These are phyloP conservation scores for Aurantiochytrium sp. DNA, from an alignment of 108 stramenopile species.

Conservation along the genomic window DNA sequence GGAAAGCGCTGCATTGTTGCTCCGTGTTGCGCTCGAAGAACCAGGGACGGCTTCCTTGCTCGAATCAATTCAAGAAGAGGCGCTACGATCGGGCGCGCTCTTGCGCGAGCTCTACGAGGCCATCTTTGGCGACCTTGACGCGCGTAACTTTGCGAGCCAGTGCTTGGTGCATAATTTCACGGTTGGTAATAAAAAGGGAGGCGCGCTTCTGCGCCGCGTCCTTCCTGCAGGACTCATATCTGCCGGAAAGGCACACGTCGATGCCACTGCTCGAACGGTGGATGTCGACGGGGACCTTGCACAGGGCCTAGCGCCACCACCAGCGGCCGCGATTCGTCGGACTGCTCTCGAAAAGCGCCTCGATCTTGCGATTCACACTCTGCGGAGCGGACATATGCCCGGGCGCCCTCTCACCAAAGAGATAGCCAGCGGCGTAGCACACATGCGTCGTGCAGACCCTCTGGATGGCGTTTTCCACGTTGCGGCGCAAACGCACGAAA, in stretches of 20 bases:
- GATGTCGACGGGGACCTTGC: not conserved
- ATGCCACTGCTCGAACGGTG: not conserved
- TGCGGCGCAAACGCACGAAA: not conserved
- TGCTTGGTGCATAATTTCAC: not conserved
- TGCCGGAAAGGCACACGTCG: not conserved
- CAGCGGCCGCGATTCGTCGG: not conserved
- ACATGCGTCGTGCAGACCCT: not conserved
- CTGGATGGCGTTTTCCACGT: not conserved
- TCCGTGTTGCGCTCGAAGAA: not conserved
- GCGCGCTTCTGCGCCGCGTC: not conserved
- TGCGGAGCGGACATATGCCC: not conserved
- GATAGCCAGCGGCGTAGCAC: not conserved
- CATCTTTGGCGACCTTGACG: not conserved
- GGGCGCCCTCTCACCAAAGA: not conserved
- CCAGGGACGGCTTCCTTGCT: not conserved
- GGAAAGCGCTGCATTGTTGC: not conserved
- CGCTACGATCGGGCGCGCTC: not conserved
- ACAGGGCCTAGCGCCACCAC: no score
- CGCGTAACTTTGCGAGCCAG: not conserved
- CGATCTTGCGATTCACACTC: not conserved
- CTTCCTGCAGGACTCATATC: not conserved
- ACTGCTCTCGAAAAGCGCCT: not conserved
- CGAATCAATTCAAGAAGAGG: not conserved
- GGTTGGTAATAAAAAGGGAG: not conserved
- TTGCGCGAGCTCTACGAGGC: not conserved